Conservation (phyloP, 148 eudicot genomes). For the Arctostaphylos glauca region DNA sequence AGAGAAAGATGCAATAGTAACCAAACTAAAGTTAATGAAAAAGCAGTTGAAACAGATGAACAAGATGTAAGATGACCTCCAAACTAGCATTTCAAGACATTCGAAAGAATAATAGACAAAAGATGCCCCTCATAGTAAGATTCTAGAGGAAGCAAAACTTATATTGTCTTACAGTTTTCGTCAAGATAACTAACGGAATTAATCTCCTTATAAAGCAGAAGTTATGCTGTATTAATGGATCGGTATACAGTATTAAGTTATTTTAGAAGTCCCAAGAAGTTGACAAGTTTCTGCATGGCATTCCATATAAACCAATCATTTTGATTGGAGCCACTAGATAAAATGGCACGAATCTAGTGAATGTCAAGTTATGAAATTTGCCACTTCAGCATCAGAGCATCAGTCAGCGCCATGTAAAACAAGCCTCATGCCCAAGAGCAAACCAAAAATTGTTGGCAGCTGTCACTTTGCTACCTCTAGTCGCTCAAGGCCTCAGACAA, state of each 20-base stretch:
- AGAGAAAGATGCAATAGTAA: not conserved
- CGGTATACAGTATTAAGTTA: not conserved
- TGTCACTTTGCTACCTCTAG: not conserved
- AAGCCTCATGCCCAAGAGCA: not conserved
- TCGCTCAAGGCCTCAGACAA: not conserved
- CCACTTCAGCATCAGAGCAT: not conserved
- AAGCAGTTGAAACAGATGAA: not conserved
- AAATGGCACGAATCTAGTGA: too few relatives aligned
- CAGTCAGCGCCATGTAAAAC: not conserved
- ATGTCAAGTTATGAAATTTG: not conserved
- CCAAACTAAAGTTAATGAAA: slow-evolving; percentile 3
- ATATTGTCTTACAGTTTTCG: not conserved
- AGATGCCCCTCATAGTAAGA: not conserved
- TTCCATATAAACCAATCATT: not conserved
- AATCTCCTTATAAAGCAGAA: not conserved
- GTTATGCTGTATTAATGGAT: not conserved
- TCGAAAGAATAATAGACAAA: slow-evolving; percentile 2
- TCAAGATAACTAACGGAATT: not conserved
- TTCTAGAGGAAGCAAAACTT: not conserved
- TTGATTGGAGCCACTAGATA: not conserved
- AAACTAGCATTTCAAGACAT: not conserved
- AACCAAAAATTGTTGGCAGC: not conserved
- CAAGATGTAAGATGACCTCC: not conserved
- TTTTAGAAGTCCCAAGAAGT: not conserved
- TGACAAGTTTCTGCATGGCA: not conserved